Conservation (phyloP, 2,329 filamentous ascomycete species). For the Teratosphaeria destructans region DNA sequence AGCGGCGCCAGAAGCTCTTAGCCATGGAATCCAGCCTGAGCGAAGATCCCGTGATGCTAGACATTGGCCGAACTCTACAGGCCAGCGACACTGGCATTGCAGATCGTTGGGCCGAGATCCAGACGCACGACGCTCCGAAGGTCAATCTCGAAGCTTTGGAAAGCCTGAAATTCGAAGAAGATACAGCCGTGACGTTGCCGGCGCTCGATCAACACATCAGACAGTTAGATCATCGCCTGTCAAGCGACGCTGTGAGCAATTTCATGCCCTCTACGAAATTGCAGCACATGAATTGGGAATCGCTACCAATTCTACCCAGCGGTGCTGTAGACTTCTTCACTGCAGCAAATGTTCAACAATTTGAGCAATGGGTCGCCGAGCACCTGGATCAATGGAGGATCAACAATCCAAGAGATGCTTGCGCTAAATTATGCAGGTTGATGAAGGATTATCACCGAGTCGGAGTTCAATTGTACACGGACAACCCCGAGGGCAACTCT, state of each 20-base stretch:
- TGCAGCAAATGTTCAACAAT: slow-evolving; percentile 7
- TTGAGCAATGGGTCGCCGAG: slow-evolving; percentile 12
- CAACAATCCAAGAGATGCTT: not conserved
- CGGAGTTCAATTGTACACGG: slow-evolving; percentile 28
- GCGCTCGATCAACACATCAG: slow-evolving; percentile 11
- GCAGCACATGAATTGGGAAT: not conserved
- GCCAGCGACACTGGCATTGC: not conserved
- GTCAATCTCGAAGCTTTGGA: slow-evolving; percentile 4
- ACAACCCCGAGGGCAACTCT: slow-evolving; percentile 42
- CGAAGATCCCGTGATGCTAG: not conserved
- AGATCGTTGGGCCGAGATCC: slow-evolving; percentile 4
- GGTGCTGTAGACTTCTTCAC: slow-evolving; percentile 1
- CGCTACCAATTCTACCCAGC: slow-evolving; percentile 7
- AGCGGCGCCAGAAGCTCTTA: slow-evolving; percentile 14
- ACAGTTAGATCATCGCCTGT: not conserved
- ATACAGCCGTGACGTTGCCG: slow-evolving; percentile 7
- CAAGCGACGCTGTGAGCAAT: not conserved
- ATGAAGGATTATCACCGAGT: slow-evolving; percentile 11
- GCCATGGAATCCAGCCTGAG: not conserved
- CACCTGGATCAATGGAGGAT: slow-evolving; percentile 10
- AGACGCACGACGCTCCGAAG: slow-evolving; percentile 1
- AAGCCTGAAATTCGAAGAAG: slow-evolving; percentile 8
- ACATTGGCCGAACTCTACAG: not conserved
- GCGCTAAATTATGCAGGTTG: slow-evolving; percentile 2
- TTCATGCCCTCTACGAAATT: slow-evolving; percentile 9